Conservation (phyloP, 1,139 yeast species). For the Lodderomyces jiufengensis region DNA sequence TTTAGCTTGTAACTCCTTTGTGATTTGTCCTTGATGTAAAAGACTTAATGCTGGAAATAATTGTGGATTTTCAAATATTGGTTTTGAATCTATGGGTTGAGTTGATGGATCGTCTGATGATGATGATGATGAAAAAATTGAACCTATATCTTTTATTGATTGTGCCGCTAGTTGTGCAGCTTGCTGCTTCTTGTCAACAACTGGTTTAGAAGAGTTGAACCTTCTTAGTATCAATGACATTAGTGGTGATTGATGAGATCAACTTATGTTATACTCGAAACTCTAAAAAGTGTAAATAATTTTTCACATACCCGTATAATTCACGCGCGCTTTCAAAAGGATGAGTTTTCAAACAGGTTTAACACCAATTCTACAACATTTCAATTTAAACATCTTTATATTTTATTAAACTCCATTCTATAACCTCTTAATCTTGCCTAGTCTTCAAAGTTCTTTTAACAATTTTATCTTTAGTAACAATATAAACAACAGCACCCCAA, state of each 20-base stretch:
- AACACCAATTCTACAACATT: too few relatives aligned
- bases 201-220: conserved; percentile 2
- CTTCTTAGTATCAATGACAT: conserved; percentile 5
- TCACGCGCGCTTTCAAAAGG: too few relatives aligned
- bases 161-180: conserved; percentile 44
- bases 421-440: conserved; percentile 87
- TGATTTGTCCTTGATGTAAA: conserved; percentile 57
- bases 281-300: too few relatives aligned
- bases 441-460: conserved; percentile 84
- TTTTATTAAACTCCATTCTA: too few relatives aligned
- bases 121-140: conserved; percentile 27
- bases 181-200: conserved; percentile 24
- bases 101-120: conserved; percentile 34
- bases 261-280: too few relatives aligned
- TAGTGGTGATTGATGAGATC: too few relatives aligned
- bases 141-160: conserved; percentile 41
- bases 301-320: too few relatives aligned
- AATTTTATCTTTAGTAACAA: conserved; percentile 90
- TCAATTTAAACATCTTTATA: too few relatives aligned
- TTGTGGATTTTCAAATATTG: conserved; percentile 46
- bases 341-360: too few relatives aligned
- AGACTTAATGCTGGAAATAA: conserved; percentile 44
- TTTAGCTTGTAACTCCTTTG: conserved; percentile 49
- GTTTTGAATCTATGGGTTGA: conserved; percentile 52
- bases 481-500: conserved; percentile 97